phyloP scores from a whole-genome alignment of 2,329 filamentous ascomycete species.

The Beauveria sp. region DNA sequence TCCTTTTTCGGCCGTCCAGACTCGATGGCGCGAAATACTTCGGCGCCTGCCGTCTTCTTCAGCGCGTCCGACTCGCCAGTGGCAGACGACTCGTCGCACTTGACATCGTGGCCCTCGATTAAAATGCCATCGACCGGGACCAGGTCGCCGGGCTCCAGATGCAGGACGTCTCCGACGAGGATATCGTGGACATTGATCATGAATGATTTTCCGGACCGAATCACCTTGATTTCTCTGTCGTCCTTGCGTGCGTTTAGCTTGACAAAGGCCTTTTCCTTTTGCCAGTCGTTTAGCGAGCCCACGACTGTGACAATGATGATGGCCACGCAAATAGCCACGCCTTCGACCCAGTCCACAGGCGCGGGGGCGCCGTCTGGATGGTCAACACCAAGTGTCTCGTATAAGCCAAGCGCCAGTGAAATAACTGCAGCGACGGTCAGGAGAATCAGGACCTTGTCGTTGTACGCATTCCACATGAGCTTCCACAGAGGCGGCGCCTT shows the following conservation, averaged over 20 bases:
- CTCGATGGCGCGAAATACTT: slow-evolving; percentile 49
- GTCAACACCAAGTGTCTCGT: slow-evolving; percentile 48
- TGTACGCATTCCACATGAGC: slow-evolving; percentile 63
- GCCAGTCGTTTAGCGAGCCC: slow-evolving; percentile 58
- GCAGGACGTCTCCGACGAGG: slow-evolving; percentile 61
- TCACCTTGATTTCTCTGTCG: slow-evolving; percentile 57
- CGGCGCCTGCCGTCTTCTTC: slow-evolving; percentile 55
- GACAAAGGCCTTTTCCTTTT: slow-evolving; percentile 59
- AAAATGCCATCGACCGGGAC: slow-evolving; percentile 65
- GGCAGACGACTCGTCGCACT: slow-evolving; percentile 67
- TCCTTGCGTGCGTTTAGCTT: slow-evolving; percentile 56
- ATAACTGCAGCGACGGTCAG: slow-evolving; percentile 61
- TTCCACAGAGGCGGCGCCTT: slow-evolving; percentile 54
- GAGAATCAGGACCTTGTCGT: slow-evolving; percentile 66
- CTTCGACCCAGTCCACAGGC: slow-evolving; percentile 58
- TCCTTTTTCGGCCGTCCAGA: slow-evolving; percentile 37
- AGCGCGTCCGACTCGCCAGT: slow-evolving; percentile 68
- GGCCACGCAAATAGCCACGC: slow-evolving; percentile 58
- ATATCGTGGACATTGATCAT: slow-evolving; percentile 60
- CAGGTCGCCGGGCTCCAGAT: slow-evolving; percentile 62
- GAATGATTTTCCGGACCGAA: slow-evolving; percentile 57
- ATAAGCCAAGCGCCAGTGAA: slow-evolving; percentile 62
- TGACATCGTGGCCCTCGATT: slow-evolving; percentile 43
- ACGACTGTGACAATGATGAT: slow-evolving; percentile 58
- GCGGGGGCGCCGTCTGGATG: slow-evolving; percentile 23